A percentile compares a stretch with the other conserved stretches of the same genome.
phyloP scores from a whole-genome alignment of 805 yeast species.

The Saturnispora serradocipensis region DNA sequence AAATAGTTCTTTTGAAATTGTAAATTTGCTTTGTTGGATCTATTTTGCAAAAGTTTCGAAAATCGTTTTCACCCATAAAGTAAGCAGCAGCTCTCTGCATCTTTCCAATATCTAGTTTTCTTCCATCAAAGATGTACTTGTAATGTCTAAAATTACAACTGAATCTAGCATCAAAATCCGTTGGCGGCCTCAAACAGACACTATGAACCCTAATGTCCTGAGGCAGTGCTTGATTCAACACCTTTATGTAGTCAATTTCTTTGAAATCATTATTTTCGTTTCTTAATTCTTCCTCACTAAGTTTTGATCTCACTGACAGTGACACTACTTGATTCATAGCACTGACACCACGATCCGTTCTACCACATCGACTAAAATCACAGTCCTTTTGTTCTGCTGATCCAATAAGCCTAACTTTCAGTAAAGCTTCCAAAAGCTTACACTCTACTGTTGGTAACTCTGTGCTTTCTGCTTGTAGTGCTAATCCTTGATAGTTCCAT shows the following conservation, averaged over 20 bases:
- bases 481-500: slow-evolving; percentile 91
- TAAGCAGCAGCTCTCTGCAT: slow-evolving; percentile 63
- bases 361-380: slow-evolving; percentile 81
- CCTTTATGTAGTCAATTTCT: slow-evolving; percentile 70
- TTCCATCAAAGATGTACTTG: slow-evolving; percentile 62
- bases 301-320: slow-evolving; percentile 58
- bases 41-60: slow-evolving; percentile 86
- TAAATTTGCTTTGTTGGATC: slow-evolving; percentile 92
- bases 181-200: slow-evolving; percentile 75
- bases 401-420: slow-evolving; percentile 55
- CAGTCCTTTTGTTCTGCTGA: slow-evolving; percentile 51
- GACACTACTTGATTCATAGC: slow-evolving; percentile 94
- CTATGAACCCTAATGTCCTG: slow-evolving; percentile 76
- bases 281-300: slow-evolving; percentile 53
- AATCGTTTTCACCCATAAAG: slow-evolving; percentile 75
- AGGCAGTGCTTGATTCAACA: slow-evolving; percentile 73
- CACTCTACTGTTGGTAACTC: slow-evolving; percentile 84
- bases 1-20: slow-evolving; percentile 60
- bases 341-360: slow-evolving; percentile 95
- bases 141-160: slow-evolving; percentile 84
- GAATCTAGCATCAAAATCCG: slow-evolving; percentile 82
- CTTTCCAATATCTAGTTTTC: slow-evolving; percentile 46
- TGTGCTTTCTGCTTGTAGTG: slow-evolving; percentile 66
- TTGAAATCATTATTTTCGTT: slow-evolving; percentile 46
- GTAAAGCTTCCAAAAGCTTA: slow-evolving; percentile 60